Percentiles rank a stretch among this genome's conserved stretches.
These are phyloP conservation scores for Elsinoe perseae DNA, from an alignment of 2,329 filamentous ascomycete genomes.

Conservation along the genomic window DNA sequence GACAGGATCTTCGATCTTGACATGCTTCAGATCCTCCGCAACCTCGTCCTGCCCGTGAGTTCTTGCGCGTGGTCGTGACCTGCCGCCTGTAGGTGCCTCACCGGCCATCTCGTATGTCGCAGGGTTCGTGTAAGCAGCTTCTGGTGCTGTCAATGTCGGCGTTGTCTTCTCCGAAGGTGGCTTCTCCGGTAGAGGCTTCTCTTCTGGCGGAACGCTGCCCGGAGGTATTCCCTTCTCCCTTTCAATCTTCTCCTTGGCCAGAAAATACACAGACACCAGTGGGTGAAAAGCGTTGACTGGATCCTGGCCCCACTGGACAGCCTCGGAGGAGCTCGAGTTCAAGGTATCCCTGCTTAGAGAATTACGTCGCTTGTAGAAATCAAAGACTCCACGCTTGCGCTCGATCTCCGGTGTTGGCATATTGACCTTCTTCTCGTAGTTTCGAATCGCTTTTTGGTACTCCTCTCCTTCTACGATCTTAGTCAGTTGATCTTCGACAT, in stretches of 20 bases:
- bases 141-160: constrained; percentile 70
- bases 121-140: constrained; percentile 81
- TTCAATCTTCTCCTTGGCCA: constrained; percentile 91
- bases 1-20: constrained; percentile 51
- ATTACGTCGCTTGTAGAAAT: constrained; percentile 93
- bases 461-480: constrained; percentile 89
- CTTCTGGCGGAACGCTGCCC: constrained; percentile 47
- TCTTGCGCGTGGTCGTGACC: constrained; percentile 74
- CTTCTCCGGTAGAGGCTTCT: constrained; percentile 40
- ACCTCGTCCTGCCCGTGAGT: constrained; percentile 94
- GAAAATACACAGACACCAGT: constrained; percentile 85
- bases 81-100: constrained; percentile 75
- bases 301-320: constrained; percentile 71
- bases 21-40: constrained; percentile 61
- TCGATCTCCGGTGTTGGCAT: constrained; percentile 49
- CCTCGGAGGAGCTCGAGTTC: constrained; percentile 73
- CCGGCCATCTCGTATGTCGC: constrained; percentile 80
- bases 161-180: constrained; percentile 37
- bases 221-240: constrained; percentile 60
- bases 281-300: constrained; percentile 91
- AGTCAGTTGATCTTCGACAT: constrained; percentile 72
- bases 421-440: constrained; percentile 60
- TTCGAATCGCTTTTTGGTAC: constrained; percentile 75
- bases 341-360: constrained; percentile 87
- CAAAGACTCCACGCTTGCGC: constrained; percentile 93